A percentile compares a stretch with the other conserved stretches of the same genome.
Evolutionary conservation across 2,329 filamentous ascomycete species (phyloP).

Genomic region (Penicillium oxalicum): DNA sequence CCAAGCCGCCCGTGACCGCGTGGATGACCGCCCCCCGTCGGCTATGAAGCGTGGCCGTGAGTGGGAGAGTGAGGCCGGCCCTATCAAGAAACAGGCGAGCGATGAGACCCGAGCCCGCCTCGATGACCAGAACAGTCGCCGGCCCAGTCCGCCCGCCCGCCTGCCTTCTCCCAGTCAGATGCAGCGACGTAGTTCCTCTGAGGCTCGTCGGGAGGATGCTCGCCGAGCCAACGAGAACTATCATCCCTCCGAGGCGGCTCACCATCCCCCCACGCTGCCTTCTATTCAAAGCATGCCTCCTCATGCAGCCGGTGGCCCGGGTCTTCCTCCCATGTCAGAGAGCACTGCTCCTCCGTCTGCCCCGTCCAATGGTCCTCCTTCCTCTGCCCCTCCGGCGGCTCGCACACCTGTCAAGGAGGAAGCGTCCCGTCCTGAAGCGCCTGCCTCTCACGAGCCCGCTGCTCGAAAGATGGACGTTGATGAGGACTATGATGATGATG

Average conservation of each 20-base stretch:
- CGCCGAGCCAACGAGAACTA: conserved; percentile 72
- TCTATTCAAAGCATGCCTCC: conserved; percentile 43
- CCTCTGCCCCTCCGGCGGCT: conserved; percentile 33
- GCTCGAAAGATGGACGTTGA: conserved; percentile 95
- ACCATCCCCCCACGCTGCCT: conserved; percentile 65
- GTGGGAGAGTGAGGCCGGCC: conserved; percentile 75
- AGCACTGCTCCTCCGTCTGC: conserved; percentile 27
- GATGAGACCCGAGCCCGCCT: conserved; percentile 83
- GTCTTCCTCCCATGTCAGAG: conserved; percentile 54
- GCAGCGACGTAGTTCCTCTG: conserved; percentile 73
- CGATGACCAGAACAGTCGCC: conserved; percentile 75
- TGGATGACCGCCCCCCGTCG: conserved; percentile 69
- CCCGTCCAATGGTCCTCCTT: conserved; percentile 40
- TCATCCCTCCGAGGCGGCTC: conserved; percentile 86
- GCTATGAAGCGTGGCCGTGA: conserved; percentile 80
- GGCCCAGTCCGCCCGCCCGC: conserved; percentile 53
- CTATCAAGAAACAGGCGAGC: conserved; percentile 74
- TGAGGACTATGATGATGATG: conserved; percentile 94
- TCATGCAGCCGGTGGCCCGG: conserved; percentile 46
- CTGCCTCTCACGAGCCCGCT: conserved; percentile 67
- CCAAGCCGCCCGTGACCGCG: conserved; percentile 55
- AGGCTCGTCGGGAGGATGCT: conserved; percentile 61
- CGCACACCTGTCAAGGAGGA: conserved; percentile 58
- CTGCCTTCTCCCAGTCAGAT: conserved; percentile 61
- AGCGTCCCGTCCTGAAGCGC: conserved; percentile 41